These are phyloP conservation scores for Fragaria vesca DNA, from an alignment of 306 rosid genomes.

Conservation along the genomic window DNA sequence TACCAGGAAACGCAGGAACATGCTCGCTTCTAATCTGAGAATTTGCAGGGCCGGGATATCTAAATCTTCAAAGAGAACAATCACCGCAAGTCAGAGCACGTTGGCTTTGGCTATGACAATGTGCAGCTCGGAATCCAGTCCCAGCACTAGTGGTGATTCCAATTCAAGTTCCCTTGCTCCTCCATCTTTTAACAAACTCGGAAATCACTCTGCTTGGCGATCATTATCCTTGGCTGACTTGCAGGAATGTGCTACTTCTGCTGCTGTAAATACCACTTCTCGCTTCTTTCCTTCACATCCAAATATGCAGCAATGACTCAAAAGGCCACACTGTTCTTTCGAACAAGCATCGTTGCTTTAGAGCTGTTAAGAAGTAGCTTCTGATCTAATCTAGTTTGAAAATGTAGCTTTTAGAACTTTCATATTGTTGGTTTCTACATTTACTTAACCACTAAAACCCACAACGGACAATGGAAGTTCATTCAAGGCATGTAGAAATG, in stretches of 20 bases:
- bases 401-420: background rate
- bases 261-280: slow-evolving; percentile 32
- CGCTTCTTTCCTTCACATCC: slow-evolving; percentile 26
- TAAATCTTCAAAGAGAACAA: slow-evolving; percentile 65
- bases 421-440: background rate
- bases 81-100: slow-evolving; percentile 64
- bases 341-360: background rate
- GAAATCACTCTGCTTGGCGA: slow-evolving; percentile 35
- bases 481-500: background rate
- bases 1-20: slow-evolving; percentile 62
- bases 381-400: background rate
- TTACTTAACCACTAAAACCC: background rate
- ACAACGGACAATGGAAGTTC: no score
- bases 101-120: slow-evolving; percentile 76
- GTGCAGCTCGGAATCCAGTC: slow-evolving; percentile 59
- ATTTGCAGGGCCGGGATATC: slow-evolving; percentile 63
- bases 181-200: slow-evolving; percentile 25
- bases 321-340: background rate
- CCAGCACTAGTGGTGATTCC: slow-evolving; percentile 62
- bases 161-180: slow-evolving; percentile 36
- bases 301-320: slow-evolving; percentile 20
- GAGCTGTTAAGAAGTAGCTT: background rate
- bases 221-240: slow-evolving; percentile 67
- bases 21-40: slow-evolving; percentile 55
- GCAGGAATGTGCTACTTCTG: slow-evolving; percentile 46